Conservation (phyloP, 2,329 filamentous ascomycete genomes). For the Xylaria arbuscula region DNA sequence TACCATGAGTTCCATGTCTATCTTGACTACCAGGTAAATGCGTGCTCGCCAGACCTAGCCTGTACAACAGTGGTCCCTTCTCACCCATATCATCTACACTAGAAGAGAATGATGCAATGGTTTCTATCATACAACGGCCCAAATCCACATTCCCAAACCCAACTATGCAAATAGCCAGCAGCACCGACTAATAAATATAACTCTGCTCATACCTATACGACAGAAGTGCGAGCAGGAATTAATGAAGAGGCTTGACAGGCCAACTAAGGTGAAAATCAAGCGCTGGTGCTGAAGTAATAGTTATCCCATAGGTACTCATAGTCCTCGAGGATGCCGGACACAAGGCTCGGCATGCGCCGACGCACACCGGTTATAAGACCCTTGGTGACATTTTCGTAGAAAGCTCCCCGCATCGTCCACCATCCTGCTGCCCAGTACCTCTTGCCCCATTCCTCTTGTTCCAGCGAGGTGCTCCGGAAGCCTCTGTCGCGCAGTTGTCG, state of each 20-base stretch:
- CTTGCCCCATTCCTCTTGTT: constrained; percentile 89
- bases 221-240: neutral
- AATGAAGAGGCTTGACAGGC: neutral
- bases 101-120: neutral
- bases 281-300: constrained; percentile 84
- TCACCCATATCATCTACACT: constrained; percentile 9
- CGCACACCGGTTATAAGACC: constrained; percentile 77
- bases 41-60: constrained; percentile 4
- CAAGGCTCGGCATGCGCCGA: constrained; percentile 80
- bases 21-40: neutral
- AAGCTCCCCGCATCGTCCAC: constrained; percentile 97
- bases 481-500: constrained; percentile 83
- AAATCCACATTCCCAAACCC: neutral
- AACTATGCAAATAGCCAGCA: neutral
- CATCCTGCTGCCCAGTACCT: constrained; percentile 91
- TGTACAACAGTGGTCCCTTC: neutral
- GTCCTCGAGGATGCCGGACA: constrained; percentile 89
- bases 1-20: constrained; percentile 18
- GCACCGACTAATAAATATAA: neutral
- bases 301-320: constrained; percentile 99
- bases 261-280: constrained; percentile 27
- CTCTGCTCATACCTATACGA: neutral
- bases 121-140: constrained; percentile 29
- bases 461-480: constrained; percentile 84
- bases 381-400: constrained; percentile 92